A percentile compares a stretch with the other conserved stretches of the same genome.
Conservation (phyloP, 768 basidiomycete genomes). For the Pleurotus sapidus region DNA sequence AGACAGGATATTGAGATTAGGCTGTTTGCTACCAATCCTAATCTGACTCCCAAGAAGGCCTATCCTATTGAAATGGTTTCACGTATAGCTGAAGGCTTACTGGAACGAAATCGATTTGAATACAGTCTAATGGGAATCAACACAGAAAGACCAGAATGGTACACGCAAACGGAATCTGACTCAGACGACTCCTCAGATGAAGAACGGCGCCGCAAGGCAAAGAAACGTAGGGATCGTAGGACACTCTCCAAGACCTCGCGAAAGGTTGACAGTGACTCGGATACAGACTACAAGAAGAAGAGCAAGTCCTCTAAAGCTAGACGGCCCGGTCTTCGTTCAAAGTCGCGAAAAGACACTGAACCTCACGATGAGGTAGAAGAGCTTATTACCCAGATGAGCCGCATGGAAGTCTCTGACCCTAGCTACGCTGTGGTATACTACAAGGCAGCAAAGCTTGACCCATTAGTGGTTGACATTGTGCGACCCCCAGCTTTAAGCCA, state of each 20-base stretch:
- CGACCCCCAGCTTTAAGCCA: neutral
- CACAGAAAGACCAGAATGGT: conserved; percentile 4
- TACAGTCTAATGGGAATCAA: neutral
- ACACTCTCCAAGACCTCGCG: neutral
- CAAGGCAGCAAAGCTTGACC: conserved; percentile 6
- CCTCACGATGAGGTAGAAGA: conserved; percentile 6
- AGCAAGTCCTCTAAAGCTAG: too few relatives aligned
- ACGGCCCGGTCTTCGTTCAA: too few relatives aligned
- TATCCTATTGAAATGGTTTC: conserved; percentile 1
- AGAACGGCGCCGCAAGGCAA: neutral
- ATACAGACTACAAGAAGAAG: neutral
- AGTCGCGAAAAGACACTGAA: too few relatives aligned
- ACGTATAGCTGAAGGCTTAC: neutral
- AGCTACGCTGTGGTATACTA: neutral
- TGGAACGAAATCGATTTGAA: conserved; percentile 8
- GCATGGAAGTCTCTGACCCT: conserved; percentile 3
- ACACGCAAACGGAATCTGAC: neutral
- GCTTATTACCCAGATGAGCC: conserved; percentile 6
- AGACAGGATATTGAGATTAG: neutral
- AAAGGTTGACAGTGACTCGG: neutral
- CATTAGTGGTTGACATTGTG: neutral
- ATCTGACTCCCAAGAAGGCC: neutral
- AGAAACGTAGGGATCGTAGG: neutral
- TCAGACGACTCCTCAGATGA: neutral
- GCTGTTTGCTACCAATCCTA: neutral